Percentiles rank a stretch among this genome's conserved stretches.
Conservation (phyloP, 306 rosid species). For the Oemleria cerasiformis region DNA sequence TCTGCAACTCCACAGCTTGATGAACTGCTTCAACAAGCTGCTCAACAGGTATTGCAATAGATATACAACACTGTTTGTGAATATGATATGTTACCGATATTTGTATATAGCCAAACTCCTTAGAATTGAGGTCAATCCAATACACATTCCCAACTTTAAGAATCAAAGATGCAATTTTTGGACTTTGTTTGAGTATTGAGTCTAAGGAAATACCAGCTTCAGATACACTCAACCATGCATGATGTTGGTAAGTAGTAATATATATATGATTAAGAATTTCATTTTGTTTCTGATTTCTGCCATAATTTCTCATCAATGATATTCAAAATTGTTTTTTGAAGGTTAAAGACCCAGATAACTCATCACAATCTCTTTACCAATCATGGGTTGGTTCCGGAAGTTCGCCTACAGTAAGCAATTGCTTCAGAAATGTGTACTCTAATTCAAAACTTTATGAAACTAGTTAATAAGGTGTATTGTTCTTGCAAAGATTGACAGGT, state of each 20-base stretch:
- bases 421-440: background rate
- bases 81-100: background rate
- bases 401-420: conserved; percentile 44
- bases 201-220: no score
- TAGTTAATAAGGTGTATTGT: conserved; percentile 14
- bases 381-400: conserved; percentile 49
- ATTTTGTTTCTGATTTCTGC: background rate
- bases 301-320: background rate
- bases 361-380: conserved; percentile 58
- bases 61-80: background rate
- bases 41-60: conserved; percentile 44
- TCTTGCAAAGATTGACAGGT: conserved; percentile 45
- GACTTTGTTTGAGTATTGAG: no score
- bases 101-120: no score
- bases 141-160: no score
- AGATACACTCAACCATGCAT: no score
- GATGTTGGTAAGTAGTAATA: no score
- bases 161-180: no score
- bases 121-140: no score
- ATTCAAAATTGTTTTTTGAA: conserved; percentile 24
- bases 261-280: background rate
- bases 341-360: conserved; percentile 71
- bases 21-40: conserved; percentile 56
- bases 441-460: conserved; percentile 6
- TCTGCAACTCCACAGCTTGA: conserved; percentile 78